A percentile compares a stretch with the other conserved stretches of the same genome.
Conservation (phyloP, 2,329 filamentous ascomycete genomes). For the Massarina eburnea region DNA sequence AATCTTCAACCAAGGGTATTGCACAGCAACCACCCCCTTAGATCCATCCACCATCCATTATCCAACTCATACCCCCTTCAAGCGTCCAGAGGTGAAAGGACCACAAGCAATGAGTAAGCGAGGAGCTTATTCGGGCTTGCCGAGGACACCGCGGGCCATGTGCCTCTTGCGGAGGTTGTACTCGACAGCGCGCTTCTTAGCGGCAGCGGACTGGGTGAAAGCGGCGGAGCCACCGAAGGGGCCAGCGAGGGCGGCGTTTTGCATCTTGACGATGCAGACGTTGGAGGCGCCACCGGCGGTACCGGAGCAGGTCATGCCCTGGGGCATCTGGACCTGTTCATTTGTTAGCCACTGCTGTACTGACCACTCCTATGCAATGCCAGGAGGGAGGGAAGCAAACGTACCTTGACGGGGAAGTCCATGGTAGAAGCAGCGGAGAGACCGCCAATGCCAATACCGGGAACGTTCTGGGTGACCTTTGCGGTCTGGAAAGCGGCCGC, state of each 20-base stretch:
- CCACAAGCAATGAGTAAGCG: not conserved
- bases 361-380: not conserved
- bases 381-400: not conserved
- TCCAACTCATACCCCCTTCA: conserved; percentile 1
- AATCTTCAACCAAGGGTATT: conserved; percentile 8
- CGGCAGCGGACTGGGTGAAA: conserved; percentile 62
- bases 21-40: conserved; percentile 13
- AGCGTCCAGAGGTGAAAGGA: not conserved
- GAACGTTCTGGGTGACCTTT: conserved; percentile 62
- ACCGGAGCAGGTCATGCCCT: conserved; percentile 67
- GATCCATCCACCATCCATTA: not conserved
- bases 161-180: conserved; percentile 49
- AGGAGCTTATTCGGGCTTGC: conserved; percentile 22
- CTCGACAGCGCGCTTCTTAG: conserved; percentile 64
- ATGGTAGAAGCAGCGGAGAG: conserved; percentile 61
- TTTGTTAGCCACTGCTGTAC: conserved; percentile 5
- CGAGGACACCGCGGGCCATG: conserved; percentile 38
- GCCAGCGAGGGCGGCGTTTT: conserved; percentile 63
- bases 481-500: conserved; percentile 62
- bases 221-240: conserved; percentile 69
- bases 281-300: conserved; percentile 60
- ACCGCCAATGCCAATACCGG: conserved; percentile 59
- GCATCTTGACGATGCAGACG: conserved; percentile 66
- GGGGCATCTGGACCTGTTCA: conserved; percentile 61
- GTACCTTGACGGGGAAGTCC: conserved; percentile 62